Evolutionary conservation across 768 basidiomycete genomes (phyloP).

Genomic region (Boletus vermiculosoides): DNA sequence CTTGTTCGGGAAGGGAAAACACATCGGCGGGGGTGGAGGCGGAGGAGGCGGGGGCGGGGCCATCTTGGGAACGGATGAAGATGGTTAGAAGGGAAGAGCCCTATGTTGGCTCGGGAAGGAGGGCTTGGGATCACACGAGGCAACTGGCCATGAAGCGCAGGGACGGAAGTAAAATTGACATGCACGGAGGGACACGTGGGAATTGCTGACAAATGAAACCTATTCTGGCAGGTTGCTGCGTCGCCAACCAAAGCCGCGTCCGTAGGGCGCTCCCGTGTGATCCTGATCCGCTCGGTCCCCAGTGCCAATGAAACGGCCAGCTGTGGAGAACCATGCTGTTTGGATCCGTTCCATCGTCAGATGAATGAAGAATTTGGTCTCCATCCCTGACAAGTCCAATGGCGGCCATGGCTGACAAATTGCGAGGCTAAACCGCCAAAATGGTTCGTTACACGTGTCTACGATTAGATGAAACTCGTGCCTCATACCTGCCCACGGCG

Average conservation of each 20-base stretch:
- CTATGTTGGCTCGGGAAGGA: slow-evolving; percentile 15
- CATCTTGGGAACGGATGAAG: slow-evolving; percentile 37
- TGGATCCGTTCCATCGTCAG: slow-evolving; percentile 11
- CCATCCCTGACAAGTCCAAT: neutral
- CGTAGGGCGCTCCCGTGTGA: slow-evolving; percentile 22
- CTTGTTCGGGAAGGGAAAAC: slow-evolving; percentile 51
- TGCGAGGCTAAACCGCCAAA: slow-evolving; percentile 12
- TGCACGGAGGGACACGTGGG: slow-evolving; percentile 9
- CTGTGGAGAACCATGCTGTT: slow-evolving; percentile 14
- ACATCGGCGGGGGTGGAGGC: slow-evolving; percentile 54
- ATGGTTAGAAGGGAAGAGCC: slow-evolving; percentile 19
- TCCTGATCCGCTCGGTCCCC: slow-evolving; percentile 17
- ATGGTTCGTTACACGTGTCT: slow-evolving; percentile 22
- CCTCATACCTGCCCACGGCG: slow-evolving; percentile 12
- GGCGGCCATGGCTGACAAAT: slow-evolving; percentile 1
- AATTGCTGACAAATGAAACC: slow-evolving; percentile 27
- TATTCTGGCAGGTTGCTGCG: slow-evolving; percentile 17
- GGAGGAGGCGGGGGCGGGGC: slow-evolving; percentile 52
- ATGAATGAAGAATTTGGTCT: neutral
- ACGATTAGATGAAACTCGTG: slow-evolving; percentile 18
- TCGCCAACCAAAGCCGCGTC: slow-evolving; percentile 17
- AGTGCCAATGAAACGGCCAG: slow-evolving; percentile 12
- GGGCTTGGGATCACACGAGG: slow-evolving; percentile 30
- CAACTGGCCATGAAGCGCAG: slow-evolving; percentile 17
- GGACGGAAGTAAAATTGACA: slow-evolving; percentile 26